phyloP scores from a whole-genome alignment of 2,329 filamentous ascomycete species.

The Neoscytalidium dimidiatum region DNA sequence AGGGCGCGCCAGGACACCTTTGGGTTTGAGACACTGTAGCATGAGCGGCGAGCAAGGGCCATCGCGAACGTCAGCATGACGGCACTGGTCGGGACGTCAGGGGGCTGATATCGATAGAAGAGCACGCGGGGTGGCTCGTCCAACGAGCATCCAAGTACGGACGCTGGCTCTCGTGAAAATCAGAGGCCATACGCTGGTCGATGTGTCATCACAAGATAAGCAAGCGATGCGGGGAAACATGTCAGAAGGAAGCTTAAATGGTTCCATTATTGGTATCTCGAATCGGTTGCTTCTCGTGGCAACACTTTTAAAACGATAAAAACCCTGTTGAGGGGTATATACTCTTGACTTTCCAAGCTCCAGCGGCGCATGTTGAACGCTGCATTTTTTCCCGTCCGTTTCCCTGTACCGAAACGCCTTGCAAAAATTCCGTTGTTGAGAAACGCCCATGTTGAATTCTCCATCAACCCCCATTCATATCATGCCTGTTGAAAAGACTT shows the following conservation, averaged over 20 bases:
- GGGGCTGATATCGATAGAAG: background rate
- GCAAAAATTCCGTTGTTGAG: constrained; percentile 14
- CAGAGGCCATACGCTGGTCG: constrained; percentile 4
- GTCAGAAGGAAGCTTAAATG: constrained; percentile 6
- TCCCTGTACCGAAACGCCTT: constrained; percentile 16
- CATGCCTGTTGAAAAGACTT: constrained; percentile 22
- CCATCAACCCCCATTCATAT: constrained; percentile 12
- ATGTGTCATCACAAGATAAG: background rate
- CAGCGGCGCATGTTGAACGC: constrained; percentile 19
- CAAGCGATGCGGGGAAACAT: constrained; percentile 6
- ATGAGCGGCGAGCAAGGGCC: background rate
- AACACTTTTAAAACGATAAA: background rate
- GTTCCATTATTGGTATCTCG: constrained; percentile 11
- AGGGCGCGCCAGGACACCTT: no score
- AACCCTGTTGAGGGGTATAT: constrained; percentile 13
- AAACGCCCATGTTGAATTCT: constrained; percentile 21
- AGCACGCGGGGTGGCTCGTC: constrained; percentile 9
- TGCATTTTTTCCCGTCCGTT: constrained; percentile 16
- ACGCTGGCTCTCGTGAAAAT: background rate
- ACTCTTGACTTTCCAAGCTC: background rate
- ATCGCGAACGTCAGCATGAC: background rate
- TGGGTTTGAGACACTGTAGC: background rate
- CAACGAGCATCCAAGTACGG: background rate
- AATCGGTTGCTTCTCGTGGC: background rate
- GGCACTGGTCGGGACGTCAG: background rate